These are phyloP conservation scores for Rachicladosporium sp. DNA, from an alignment of 2,329 filamentous ascomycete species.

Conservation along the genomic window DNA sequence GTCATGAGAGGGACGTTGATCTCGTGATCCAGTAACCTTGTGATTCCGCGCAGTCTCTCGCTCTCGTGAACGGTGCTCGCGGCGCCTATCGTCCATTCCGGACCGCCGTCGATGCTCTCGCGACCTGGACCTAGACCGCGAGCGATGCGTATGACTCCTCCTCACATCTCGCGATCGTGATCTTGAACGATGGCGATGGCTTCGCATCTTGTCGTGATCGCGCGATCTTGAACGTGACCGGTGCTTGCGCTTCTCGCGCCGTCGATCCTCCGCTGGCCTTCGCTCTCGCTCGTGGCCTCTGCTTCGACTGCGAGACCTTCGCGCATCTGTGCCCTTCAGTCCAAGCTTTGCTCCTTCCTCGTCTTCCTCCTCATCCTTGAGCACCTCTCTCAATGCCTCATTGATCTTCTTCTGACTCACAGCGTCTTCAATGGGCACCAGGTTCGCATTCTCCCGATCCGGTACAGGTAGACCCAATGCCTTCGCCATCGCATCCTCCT, in stretches of 20 bases:
- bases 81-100: not conserved
- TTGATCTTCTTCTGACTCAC: slow-evolving; percentile 44
- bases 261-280: slow-evolving; percentile 5
- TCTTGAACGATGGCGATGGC: slow-evolving; percentile 13
- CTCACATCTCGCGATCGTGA: slow-evolving; percentile 11
- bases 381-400: slow-evolving; percentile 38
- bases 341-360: slow-evolving; percentile 10
- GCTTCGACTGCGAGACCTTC: slow-evolving; percentile 15
- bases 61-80: not conserved
- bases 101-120: not conserved
- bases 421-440: slow-evolving; percentile 45
- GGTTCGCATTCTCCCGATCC: slow-evolving; percentile 46
- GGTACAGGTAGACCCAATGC: slow-evolving; percentile 71
- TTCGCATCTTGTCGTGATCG: slow-evolving; percentile 12
- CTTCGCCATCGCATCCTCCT: slow-evolving; percentile 77
- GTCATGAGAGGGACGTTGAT: not conserved
- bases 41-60: too few relatives aligned
- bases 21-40: too few relatives aligned
- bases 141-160: slow-evolving; percentile 3
- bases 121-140: not conserved
- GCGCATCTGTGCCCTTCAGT: slow-evolving; percentile 3
- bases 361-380: slow-evolving; percentile 27
- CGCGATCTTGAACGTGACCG: slow-evolving; percentile 18
- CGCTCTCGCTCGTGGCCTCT: slow-evolving; percentile 10
- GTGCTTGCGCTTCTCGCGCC: slow-evolving; percentile 11